Base-by-base conservation (phyloP, 495 filamentous ascomycete species). In the Rusavskia elegans region DNA sequence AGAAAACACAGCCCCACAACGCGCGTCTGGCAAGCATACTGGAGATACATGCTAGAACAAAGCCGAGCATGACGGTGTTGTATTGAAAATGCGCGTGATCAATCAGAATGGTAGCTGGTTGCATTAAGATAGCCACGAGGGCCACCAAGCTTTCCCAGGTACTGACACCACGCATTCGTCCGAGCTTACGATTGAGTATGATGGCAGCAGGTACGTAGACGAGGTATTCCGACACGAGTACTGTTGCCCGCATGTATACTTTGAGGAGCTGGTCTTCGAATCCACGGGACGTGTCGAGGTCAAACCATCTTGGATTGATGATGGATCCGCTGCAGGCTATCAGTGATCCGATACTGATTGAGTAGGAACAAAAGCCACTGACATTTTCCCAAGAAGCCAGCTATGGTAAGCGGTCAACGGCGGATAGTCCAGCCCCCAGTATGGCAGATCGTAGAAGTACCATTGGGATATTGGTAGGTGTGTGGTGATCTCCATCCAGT, bases 21-120 rank as follows among this genome's bases (percentile, higher is more conserved):
- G 83, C 80, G 41, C 87, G 79, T 4, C 84, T 85, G 2, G 88
- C 87, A 39, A 94, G 64, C 60, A 95, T 85, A 64, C 85, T 88
- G 37, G 88, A 89, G 71, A 94, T 79, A 59, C 83, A 87, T 0
- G 88, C 89, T 32, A 89, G 67, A 8, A 89, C 73, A 30, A 96
- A 77, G 0, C 93, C 92, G 5, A 97, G 79, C 92, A 98, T 98
- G 48, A 97, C 89, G 0, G 88, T 92, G 64, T 98, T 98, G 63
- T 94, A 98, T 68, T 98, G 92, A 65, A 98, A 98, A 67, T 98
- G 92, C n/a, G 87, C 85, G 61, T 97, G 90, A 59, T 98, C 92
- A 59, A 97, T 85, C 13, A 98, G 76, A 50, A 96, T 92, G 6
- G 84, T 87, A 1, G 79, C 83, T 6, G 92, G 92, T 59, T 98